Evolutionary conservation across 345 rosid species (phyloP).

Genomic region (Syzygium grande): DNA sequence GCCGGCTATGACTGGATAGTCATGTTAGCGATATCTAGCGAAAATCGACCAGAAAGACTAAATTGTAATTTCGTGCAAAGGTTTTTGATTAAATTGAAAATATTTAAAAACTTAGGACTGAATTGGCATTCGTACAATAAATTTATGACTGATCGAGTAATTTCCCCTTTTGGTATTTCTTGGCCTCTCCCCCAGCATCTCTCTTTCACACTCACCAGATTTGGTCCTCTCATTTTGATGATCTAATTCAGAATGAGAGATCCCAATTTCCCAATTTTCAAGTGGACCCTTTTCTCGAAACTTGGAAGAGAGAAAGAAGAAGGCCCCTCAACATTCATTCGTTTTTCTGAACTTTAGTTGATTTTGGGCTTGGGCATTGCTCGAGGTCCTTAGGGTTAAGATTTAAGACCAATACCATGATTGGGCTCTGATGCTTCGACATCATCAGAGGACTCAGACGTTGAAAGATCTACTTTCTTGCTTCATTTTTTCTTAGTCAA

Average conservation of each 20-base stretch:
- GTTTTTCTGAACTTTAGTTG: background rate
- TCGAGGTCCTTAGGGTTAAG: background rate
- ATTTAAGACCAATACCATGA: background rate
- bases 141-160: too few relatives aligned
- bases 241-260: background rate
- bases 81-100: background rate
- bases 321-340: background rate
- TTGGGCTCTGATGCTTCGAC: background rate
- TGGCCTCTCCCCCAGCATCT: background rate
- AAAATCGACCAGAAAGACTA: too few relatives aligned
- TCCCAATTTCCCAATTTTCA: background rate
- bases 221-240: background rate
- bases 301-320: background rate
- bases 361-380: background rate
- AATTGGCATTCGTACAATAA: rapidly evolving
- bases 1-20: background rate
- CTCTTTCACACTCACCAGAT: background rate
- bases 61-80: background rate
- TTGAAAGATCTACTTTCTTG: background rate
- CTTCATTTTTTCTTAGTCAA: background rate
- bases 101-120: rapidly evolving
- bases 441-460: background rate
- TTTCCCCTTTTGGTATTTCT: background rate
- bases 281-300: background rate
- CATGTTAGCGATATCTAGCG: rapidly evolving